Percentiles rank a stretch among this genome's conserved stretches.
These are phyloP conservation scores for Spatholobus suberectus DNA, from an alignment of 306 rosid species.

Conservation along the genomic window DNA sequence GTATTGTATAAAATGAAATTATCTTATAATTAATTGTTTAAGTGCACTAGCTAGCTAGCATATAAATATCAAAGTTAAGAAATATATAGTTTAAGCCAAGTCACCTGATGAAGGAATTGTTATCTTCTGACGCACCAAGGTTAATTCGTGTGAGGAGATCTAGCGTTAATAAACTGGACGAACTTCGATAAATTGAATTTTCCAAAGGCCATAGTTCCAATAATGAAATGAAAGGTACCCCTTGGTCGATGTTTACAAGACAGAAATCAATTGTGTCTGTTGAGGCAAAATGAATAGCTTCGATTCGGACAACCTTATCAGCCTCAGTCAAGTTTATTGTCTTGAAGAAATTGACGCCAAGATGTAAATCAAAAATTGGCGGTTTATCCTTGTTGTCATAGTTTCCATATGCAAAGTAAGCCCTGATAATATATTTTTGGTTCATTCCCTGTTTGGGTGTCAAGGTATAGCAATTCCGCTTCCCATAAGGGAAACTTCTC, in stretches of 20 bases:
- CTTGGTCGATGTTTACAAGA: slow-evolving; percentile 2
- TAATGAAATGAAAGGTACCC: slow-evolving; percentile 10
- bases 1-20: not conserved
- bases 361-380: not conserved
- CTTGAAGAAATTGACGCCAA: not conserved
- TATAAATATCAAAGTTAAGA: not conserved
- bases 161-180: not conserved
- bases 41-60: not conserved
- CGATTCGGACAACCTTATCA: not conserved
- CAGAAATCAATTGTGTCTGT: not conserved
- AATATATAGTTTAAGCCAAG: not conserved
- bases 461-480: not conserved
- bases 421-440: not conserved
- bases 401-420: slow-evolving; percentile 16
- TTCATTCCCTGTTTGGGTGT: not conserved
- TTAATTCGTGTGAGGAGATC: slow-evolving; percentile 9
- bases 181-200: slow-evolving; percentile 3
- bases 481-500: not conserved
- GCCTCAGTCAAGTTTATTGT: not conserved
- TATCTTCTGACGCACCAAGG: not conserved
- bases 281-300: slow-evolving; percentile 10
- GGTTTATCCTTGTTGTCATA: not conserved
- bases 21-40: not conserved
- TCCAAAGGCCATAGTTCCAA: slow-evolving; percentile 6
- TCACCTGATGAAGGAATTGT: slow-evolving; percentile 26